Conservation (phyloP, 192 early-diverging fungal species). For the Pilobolus umbonatus region DNA sequence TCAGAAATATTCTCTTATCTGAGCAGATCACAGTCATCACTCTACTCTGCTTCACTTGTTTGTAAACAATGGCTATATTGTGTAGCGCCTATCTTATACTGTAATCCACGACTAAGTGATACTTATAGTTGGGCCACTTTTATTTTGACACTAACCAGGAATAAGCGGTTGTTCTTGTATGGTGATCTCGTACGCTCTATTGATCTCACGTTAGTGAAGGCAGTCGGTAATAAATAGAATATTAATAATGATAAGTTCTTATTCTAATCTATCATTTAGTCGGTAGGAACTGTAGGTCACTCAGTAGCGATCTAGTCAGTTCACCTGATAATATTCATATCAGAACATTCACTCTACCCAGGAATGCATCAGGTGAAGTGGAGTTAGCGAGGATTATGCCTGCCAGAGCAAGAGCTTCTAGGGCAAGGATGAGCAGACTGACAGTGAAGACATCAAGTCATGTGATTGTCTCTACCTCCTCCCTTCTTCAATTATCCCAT, state of each 20-base stretch:
- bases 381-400: no score
- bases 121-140: constrained; percentile 46
- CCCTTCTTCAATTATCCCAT: constrained; percentile 40
- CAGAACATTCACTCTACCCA: no score
- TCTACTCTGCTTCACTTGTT: constrained; percentile 32
- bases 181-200: constrained; percentile 39
- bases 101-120: constrained; percentile 32
- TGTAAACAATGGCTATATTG: constrained; percentile 41
- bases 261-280: neutral
- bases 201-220: constrained; percentile 35
- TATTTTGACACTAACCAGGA: constrained; percentile 35
- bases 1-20: constrained; percentile 39
- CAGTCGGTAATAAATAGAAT: no score
- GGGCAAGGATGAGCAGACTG: neutral
- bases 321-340: no score
- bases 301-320: no score
- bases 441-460: neutral
- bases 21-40: constrained; percentile 17
- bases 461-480: constrained; percentile 42
- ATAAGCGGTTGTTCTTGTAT: constrained; percentile 20
- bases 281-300: no score
- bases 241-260: no score
- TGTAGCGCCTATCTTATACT: constrained; percentile 35
- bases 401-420: no score
- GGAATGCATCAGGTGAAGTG: no score